Evolutionary conservation across 1,284 basidiomycete genomes (phyloP), one percentile per base, ranked within the genome.

Genomic region (Malassezia dermatis): DNA sequence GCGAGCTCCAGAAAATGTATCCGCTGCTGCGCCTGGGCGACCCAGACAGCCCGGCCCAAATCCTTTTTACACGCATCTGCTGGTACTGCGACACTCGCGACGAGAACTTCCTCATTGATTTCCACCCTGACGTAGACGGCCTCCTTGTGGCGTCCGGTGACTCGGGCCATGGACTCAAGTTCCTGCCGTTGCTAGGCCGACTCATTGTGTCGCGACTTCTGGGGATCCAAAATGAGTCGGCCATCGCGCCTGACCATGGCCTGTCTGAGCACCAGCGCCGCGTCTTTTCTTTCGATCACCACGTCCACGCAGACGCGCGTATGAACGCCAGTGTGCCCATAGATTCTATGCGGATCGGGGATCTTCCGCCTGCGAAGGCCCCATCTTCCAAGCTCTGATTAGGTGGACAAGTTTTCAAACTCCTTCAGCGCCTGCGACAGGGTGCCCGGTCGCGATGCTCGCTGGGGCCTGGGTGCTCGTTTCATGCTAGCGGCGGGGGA

Each of bases 181-280:
- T 91, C 77, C 79, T 90, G 8, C 88, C 89, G 11, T 82, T 82
- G 32, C 80, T 94, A 51, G 89, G 89, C 11, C 76, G 80, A 8
- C 77, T 90, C 24, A 82, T 90, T 13, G 82, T 80, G 10, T 83
- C 85, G 59, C 79, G 83, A 1, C 78, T 91, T 2, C 45, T 45
- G 6, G 28, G 28, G n/a, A 32, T 51, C 26, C 21, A 53, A n/a
- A 53, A 48, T n/a, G 28, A 52, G 17, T 23, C 47, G 26, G 35
- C 17, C 23, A 52, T 51, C 8, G 19, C 2, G 24, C 30, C 41
- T 60, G 15, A 49, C 0, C 11, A 31, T 30, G 44, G 54, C n/a
- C 30, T 56, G 17, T 56, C 54, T 2, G 21, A 6, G 28, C 44
- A 65, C 44, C 59, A 63, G 41, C 24, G 48, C 11, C 21, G 37